Base-by-base conservation (phyloP, 208 protist genomes). In the Acanthamoeba rhysodes region DNA sequence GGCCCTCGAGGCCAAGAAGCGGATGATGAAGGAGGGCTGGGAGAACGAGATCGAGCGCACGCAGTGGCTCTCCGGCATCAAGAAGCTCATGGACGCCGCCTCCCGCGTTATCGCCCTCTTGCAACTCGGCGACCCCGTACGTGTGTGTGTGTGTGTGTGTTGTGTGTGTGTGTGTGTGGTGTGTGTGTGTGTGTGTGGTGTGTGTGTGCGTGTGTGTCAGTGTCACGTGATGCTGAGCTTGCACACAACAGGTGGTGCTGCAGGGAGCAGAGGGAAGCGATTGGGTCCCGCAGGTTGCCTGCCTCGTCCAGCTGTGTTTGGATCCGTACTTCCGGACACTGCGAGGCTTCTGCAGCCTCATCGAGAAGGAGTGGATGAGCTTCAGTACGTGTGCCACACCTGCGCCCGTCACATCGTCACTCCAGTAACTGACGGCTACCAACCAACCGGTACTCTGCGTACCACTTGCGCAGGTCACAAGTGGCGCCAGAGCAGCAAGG, bases 291-390 rank as follows among this genome's bases (percentile, higher is more conserved):
- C 84, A 70, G 84, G 55, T 90, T 7, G 84, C 84, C 34, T 84
- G 74, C 7, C 74, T 84, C 53, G 74, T 84, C 20, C 74, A 84
- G 97, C 90, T 99, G 7, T 88, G 99, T 32, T 88, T 99, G 12
- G 99, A 99, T 90, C 98, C 99, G n/a, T 99, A 98, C 96, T 99
- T 98, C 96, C 98, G 99, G 80, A 99, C 99, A 37, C 95, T 99
- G 14, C 68, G 98, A 24, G 99, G 99, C 14, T 99, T 99, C 95
- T 96, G 96, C 92, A 95, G 98, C 5, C 95, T 99, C 22, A 96
- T 99, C 22, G 98, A 99, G 93, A 99, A 99, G 95, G 99, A 99
- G 90, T 99, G 99, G 97, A 96, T 98, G 66, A 96, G 96, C 4
- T 99, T 99, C 95, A 99, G 99, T 90, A 66, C 29, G 22, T 64